phyloP scores from a whole-genome alignment of 192 early-diverging fungal genomes.

The Backusella liffmaniae region DNA sequence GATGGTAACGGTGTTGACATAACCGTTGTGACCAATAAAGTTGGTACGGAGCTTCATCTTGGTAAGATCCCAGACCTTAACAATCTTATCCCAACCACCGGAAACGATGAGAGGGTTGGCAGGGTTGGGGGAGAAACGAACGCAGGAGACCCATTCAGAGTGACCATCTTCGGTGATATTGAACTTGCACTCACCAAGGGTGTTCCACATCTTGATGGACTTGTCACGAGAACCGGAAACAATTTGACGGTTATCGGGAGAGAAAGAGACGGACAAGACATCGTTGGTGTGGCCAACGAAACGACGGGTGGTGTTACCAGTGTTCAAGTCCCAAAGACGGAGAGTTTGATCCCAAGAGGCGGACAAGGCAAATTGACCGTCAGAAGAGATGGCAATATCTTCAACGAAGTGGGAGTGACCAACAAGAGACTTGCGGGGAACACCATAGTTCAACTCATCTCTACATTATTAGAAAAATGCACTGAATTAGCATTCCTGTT shows the following conservation, averaged over 20 bases:
- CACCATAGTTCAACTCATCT: slow-evolving; percentile 90
- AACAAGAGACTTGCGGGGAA: slow-evolving; percentile 82
- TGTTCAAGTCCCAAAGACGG: slow-evolving; percentile 98
- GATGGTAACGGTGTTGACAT: slow-evolving; percentile 98
- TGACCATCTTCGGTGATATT: slow-evolving; percentile 95
- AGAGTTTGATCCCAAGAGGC: slow-evolving; percentile 99
- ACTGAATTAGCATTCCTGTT: background rate
- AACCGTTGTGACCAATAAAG: slow-evolving; percentile 97
- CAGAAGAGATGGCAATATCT: slow-evolving; percentile 97
- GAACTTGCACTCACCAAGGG: slow-evolving; percentile 99
- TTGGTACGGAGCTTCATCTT: slow-evolving; percentile 99
- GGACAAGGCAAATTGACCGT: slow-evolving; percentile 97
- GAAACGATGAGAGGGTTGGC: slow-evolving; percentile 97
- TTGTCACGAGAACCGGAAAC: slow-evolving; percentile 98
- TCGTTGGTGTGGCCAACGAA: slow-evolving; percentile 98
- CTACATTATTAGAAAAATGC: slow-evolving; percentile 20
- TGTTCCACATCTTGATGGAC: slow-evolving; percentile 99
- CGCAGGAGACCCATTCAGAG: slow-evolving; percentile 98
- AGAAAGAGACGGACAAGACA: slow-evolving; percentile 98
- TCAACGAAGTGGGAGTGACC: slow-evolving; percentile 99
- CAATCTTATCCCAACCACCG: slow-evolving; percentile 98
- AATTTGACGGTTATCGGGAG: slow-evolving; percentile 99
- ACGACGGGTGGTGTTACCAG: slow-evolving; percentile 91
- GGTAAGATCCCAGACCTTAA: slow-evolving; percentile 99
- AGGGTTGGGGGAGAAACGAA: slow-evolving; percentile 99